Evolutionary conservation across 163 green algal species (phyloP).

Genomic region (Chloromonas sp.): DNA sequence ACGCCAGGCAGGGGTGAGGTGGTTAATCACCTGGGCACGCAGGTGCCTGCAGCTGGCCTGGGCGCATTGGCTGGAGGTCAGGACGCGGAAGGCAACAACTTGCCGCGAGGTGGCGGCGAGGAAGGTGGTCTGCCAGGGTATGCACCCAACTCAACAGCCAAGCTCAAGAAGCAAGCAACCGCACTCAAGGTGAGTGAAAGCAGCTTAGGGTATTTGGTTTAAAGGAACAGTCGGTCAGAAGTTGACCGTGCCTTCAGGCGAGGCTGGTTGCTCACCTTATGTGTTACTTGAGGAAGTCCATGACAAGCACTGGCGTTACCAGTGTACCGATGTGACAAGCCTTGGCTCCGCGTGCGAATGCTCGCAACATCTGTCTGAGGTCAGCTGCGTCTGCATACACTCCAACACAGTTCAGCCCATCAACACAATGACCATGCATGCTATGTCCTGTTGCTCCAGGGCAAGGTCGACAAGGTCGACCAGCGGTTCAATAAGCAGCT

Average conservation of each 20-base stretch:
- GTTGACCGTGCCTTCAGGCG: no score
- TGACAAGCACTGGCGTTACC: no score
- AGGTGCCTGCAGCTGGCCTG: not conserved
- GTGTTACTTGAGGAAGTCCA: no score
- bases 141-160: conserved; percentile 5
- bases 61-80: not conserved
- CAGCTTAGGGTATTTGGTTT: not conserved
- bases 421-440: no score
- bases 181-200: not conserved
- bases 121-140: conserved; percentile 2
- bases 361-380: no score
- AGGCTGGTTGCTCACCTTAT: no score
- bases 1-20: no score
- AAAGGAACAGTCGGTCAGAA: no score
- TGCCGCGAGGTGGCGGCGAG: conserved; percentile 9
- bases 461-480: conserved; percentile 19
- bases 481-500: conserved; percentile 37
- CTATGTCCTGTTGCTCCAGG: not conserved
- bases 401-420: no score
- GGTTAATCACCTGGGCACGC: not conserved
- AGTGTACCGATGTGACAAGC: no score
- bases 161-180: not conserved
- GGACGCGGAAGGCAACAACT: conserved; percentile 5
- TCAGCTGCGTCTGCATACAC: no score
- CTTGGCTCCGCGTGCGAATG: no score